These are phyloP conservation scores for Evansstolkia leycettana DNA, from an alignment of 495 filamentous ascomycete genomes.

Conservation along the genomic window DNA sequence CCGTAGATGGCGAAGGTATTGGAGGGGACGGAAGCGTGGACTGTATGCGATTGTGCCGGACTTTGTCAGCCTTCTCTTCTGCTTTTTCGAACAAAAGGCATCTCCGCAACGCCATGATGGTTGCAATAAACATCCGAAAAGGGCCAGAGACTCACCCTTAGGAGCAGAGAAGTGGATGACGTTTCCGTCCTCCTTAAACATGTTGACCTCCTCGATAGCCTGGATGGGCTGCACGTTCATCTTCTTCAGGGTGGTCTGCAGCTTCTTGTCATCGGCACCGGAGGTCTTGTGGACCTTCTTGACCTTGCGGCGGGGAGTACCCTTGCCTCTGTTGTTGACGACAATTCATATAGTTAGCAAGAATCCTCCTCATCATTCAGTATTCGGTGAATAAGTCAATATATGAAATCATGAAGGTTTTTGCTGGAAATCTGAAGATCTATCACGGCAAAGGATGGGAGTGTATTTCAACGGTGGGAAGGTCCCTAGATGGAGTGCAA, in stretches of 20 bases:
- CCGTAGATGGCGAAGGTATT: conserved; percentile 99
- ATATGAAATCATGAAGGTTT: no score
- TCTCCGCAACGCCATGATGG: no score
- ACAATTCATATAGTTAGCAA: no score
- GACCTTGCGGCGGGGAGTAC: conserved; percentile 91
- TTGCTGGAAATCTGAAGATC: no score
- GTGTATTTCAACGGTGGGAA: no score
- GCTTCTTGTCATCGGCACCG: conserved; percentile 97
- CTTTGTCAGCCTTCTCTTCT: not conserved
- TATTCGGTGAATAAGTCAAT: no score
- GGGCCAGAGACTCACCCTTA: conserved; percentile 57
- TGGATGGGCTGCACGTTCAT: conserved; percentile 95
- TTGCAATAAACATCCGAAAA: no score
- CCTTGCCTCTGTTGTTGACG: conserved; percentile 86
- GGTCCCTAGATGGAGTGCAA: no score
- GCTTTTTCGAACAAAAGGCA: no score
- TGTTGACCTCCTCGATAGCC: conserved; percentile 99
- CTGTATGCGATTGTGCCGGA: conserved; percentile 28
- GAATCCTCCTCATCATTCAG: no score
- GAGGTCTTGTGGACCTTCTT: conserved; percentile 92
- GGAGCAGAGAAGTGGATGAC: conserved; percentile 98
- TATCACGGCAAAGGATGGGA: no score
- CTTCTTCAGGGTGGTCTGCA: conserved; percentile 89
- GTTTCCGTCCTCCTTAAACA: conserved; percentile 99
- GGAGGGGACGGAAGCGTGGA: conserved; percentile 89